Conservation (phyloP, 2,329 filamentous ascomycete genomes). For the Clonostachys byssicola region DNA sequence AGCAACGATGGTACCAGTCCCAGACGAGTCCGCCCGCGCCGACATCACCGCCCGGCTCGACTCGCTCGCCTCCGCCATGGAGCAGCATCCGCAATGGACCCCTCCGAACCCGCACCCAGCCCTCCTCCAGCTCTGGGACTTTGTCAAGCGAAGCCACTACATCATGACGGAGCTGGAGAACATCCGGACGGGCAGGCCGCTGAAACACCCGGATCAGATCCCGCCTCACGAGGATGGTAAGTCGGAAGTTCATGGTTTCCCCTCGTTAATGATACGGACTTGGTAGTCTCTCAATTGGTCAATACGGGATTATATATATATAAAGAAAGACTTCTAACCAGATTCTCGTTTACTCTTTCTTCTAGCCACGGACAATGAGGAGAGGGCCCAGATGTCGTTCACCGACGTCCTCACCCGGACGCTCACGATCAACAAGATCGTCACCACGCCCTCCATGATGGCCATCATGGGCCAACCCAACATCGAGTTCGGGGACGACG, state of each 20-base stretch:
- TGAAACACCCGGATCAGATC: conserved; percentile 28
- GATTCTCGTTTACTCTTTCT: not conserved
- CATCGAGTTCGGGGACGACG: conserved; percentile 18
- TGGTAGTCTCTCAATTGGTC: no score
- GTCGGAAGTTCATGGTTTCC: not conserved
- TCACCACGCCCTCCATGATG: conserved; percentile 19
- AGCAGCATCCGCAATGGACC: conserved; percentile 19
- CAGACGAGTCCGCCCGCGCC: conserved; percentile 14
- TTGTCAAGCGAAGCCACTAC: conserved; percentile 31
- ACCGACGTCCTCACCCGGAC: conserved; percentile 21
- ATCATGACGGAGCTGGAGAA: conserved; percentile 35
- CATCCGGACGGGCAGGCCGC: conserved; percentile 21
- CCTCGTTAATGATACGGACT: no score
- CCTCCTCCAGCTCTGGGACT: conserved; percentile 34
- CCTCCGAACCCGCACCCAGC: conserved; percentile 17
- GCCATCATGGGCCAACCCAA: conserved; percentile 21
- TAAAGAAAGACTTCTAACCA: no score
- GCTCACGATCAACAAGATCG: conserved; percentile 21
- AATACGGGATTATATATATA: no score
- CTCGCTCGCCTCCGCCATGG: conserved; percentile 19
- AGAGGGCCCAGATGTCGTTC: conserved; percentile 10
- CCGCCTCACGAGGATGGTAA: conserved; percentile 16
- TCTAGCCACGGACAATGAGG: conserved; percentile 1
- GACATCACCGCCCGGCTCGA: conserved; percentile 15
- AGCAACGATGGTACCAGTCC: conserved; percentile 9